Evolutionary conservation across 805 yeast genomes (phyloP), one percentile per base, ranked within the genome.

Genomic region (Wickerhamomyces queroliae): DNA sequence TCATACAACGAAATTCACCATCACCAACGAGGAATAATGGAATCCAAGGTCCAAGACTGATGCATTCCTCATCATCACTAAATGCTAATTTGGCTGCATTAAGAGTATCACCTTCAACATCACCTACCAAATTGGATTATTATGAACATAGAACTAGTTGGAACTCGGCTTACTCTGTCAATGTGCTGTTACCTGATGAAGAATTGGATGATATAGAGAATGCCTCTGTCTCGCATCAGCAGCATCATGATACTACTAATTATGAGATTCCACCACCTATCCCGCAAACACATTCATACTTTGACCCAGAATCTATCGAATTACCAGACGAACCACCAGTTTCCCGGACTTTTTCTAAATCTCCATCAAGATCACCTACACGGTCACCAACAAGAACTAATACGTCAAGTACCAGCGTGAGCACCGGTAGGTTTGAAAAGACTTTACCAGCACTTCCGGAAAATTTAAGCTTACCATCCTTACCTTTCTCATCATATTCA

Each of bases 401-500:
- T 22, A 15, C 27, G 5, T 15, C 22, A 28, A 28, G 13, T 3
- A 15, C 16, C 16, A 17, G 7, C 12, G 17, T n/a, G 19, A 17
- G 9, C 17, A 9, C 13, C 8, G 22, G 18, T 6, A 7, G 9
- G n/a, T n/a, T n/a, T 20, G 33, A 23, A 39, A 51, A 52, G 34
- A 25, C 27, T 8, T 52, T 70, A 10, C 77, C 77, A 0, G 68
- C 69, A 0, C 58, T 69, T 2, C 76, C 77, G 5, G 33, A 34
- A 17, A 38, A 38, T 16, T 49, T 71, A 5, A 68, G 66, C 33
- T 49, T 76, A 16, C 85, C 86, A 0, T 66, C 71, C 33, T 62
- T 78, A 8, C 83, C 83, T 3, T 80, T 79, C 45, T 58, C 75
- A 4, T 69, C 82, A 0, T 66, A 72, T 11, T 58, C 70, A 0